A percentile compares a stretch with the other conserved stretches of the same genome.
Conservation (phyloP, 768 basidiomycete genomes). For the Amanita subjunquillea region DNA sequence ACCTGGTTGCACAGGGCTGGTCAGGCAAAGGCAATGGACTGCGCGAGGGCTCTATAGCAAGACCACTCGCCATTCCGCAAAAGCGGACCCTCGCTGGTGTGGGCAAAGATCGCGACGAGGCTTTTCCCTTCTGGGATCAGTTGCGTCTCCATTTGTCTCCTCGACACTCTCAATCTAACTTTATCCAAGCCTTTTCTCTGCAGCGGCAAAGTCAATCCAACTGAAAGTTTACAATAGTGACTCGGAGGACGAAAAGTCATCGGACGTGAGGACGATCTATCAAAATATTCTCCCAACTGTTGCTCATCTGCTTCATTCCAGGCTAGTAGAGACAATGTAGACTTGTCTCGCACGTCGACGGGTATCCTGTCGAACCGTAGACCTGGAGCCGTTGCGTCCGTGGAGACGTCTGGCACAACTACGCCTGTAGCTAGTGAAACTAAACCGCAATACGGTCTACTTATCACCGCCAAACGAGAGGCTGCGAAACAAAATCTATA, state of each 20-base stretch:
- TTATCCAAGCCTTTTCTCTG: slow-evolving; percentile 58
- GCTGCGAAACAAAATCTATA: slow-evolving; percentile 71
- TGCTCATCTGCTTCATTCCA: neutral
- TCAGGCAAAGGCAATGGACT: slow-evolving; percentile 76
- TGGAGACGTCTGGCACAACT: slow-evolving; percentile 20
- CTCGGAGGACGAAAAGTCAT: slow-evolving; percentile 22
- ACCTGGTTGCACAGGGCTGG: slow-evolving; percentile 82
- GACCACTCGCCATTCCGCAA: slow-evolving; percentile 69
- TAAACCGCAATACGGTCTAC: slow-evolving; percentile 33
- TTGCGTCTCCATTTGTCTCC: slow-evolving; percentile 29
- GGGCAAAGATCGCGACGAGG: slow-evolving; percentile 90
- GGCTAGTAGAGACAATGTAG: neutral
- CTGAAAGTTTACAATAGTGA: slow-evolving; percentile 50
- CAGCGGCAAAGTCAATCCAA: slow-evolving; percentile 76
- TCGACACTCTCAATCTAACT: neutral
- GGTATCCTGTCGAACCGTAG: slow-evolving; percentile 70
- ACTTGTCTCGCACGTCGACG: slow-evolving; percentile 52
- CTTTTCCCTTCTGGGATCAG: slow-evolving; percentile 99
- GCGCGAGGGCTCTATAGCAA: slow-evolving; percentile 68
- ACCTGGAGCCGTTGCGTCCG: slow-evolving; percentile 37
- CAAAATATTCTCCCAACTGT: neutral
- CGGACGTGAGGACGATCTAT: slow-evolving; percentile 4
- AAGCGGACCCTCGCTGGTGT: slow-evolving; percentile 82
- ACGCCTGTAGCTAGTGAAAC: slow-evolving; percentile 6
- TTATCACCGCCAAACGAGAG: slow-evolving; percentile 65